Percentiles rank a stretch among this genome's conserved stretches.
Conservation (phyloP, 2,329 filamentous ascomycete species). For the Phyllosticta capitalensis region DNA sequence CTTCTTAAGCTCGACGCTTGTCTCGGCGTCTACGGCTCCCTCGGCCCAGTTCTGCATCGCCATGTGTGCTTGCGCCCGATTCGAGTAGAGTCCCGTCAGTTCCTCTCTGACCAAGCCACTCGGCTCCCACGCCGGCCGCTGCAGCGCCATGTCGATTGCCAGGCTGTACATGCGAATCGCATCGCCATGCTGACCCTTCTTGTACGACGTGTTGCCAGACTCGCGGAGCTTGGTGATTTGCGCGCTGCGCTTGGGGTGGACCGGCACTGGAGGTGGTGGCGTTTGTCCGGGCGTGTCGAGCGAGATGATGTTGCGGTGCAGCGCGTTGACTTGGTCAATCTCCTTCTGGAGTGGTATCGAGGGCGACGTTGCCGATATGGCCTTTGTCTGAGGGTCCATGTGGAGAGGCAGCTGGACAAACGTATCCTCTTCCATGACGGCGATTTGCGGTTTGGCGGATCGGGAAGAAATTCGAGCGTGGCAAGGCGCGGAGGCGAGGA, state of each 20-base stretch:
- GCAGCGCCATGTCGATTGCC: slow-evolving; percentile 82
- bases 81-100: slow-evolving; percentile 67
- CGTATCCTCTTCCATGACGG: slow-evolving; percentile 38
- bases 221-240: slow-evolving; percentile 88
- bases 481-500: neutral
- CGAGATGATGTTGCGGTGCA: slow-evolving; percentile 64
- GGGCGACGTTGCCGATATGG: slow-evolving; percentile 45
- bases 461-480: neutral
- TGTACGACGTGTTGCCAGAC: slow-evolving; percentile 71
- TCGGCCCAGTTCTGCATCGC: slow-evolving; percentile 72
- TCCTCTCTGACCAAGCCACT: slow-evolving; percentile 77
- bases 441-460: neutral
- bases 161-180: slow-evolving; percentile 74
- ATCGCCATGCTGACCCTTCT: slow-evolving; percentile 64
- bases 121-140: slow-evolving; percentile 80
- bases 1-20: slow-evolving; percentile 77
- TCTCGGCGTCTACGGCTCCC: slow-evolving; percentile 77
- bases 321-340: slow-evolving; percentile 63
- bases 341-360: slow-evolving; percentile 30
- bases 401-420: slow-evolving; percentile 76
- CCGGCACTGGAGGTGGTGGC: slow-evolving; percentile 78
- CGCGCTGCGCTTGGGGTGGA: slow-evolving; percentile 85
- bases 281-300: slow-evolving; percentile 54
- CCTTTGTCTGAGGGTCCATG: slow-evolving; percentile 74
- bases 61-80: slow-evolving; percentile 87